phyloP scores from a whole-genome alignment of 257 asterid species.

The Solanum okadae region DNA sequence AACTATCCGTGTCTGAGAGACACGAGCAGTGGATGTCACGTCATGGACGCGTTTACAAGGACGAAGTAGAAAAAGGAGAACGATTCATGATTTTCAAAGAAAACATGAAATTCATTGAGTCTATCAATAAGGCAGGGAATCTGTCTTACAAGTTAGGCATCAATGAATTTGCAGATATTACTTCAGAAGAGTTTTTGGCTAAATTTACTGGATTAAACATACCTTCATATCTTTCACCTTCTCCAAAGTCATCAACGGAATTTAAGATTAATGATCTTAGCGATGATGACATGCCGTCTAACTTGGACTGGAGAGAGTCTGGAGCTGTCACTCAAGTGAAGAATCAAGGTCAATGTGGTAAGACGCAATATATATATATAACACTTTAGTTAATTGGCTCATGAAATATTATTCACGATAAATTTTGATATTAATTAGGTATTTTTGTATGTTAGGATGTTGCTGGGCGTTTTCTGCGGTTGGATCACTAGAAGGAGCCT shows the following conservation, averaged over 20 bases:
- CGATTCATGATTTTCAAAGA: conserved; percentile 27
- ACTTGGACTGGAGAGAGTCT: conserved; percentile 11
- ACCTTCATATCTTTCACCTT: not conserved
- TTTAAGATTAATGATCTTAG: not conserved
- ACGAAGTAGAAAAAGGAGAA: conserved; percentile 15
- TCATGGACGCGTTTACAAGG: conserved; percentile 17
- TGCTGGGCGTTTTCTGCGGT: conserved; percentile 18
- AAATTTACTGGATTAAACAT: conserved; percentile 1
- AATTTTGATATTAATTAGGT: not conserved
- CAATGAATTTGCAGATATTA: conserved; percentile 36
- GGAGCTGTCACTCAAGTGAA: conserved; percentile 17
- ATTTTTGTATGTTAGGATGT: conserved; percentile 1
- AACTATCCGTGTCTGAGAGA: not conserved
- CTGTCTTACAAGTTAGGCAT: conserved; percentile 19
- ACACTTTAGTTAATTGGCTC: not conserved
- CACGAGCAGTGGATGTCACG: conserved; percentile 28
- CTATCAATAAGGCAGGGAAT: conserved; percentile 16
- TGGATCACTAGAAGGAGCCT: conserved; percentile 12
- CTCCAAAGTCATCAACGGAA: not conserved
- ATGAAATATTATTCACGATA: not conserved
- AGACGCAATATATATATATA: not conserved
- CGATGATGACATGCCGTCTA: not conserved
- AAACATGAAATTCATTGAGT: conserved; percentile 22
- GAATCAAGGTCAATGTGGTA: conserved; percentile 15
- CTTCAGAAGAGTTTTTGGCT: conserved; percentile 19